Evolutionary conservation across 306 rosid genomes (phyloP).

Genomic region (Vigna radiata): DNA sequence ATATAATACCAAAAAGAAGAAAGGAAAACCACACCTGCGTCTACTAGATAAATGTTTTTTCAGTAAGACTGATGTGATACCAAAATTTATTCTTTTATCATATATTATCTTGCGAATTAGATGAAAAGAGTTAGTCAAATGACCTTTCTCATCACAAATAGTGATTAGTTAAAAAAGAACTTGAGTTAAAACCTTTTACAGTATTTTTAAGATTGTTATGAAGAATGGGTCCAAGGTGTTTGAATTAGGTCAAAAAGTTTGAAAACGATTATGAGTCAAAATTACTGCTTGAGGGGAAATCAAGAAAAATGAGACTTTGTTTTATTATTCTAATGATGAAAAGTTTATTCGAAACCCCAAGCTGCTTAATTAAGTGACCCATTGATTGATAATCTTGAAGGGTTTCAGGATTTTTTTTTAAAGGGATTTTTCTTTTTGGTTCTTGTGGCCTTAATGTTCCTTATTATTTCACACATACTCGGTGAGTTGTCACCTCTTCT

Average conservation of each 20-base stretch:
- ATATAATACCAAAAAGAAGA: background rate
- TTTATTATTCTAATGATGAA: conserved; percentile 35
- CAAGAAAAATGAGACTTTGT: conserved; percentile 5
- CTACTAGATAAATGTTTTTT: background rate
- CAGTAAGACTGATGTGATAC: conserved; percentile 10
- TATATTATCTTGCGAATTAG: background rate
- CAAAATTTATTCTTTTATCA: background rate
- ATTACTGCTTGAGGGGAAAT: conserved; percentile 19
- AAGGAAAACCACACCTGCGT: background rate
- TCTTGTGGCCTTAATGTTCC: conserved; percentile 24
- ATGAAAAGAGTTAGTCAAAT: background rate
- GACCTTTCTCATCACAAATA: conserved; percentile 30
- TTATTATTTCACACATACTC: conserved; percentile 7
- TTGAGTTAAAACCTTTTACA: conserved; percentile 24
- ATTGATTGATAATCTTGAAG: conserved; percentile 20
- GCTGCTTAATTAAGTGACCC: conserved; percentile 1
- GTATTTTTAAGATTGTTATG: conserved; percentile 14
- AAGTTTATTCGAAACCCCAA: conserved; percentile 27
- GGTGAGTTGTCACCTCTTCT: conserved; percentile 28
- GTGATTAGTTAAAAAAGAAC: conserved; percentile 23
- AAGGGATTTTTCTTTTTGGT: conserved; percentile 1
- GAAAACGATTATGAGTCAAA: conserved; percentile 29
- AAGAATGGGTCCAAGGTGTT: conserved; percentile 43
- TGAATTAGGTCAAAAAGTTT: conserved; percentile 48
- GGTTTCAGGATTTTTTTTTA: conserved; percentile 15